Conservation (phyloP, 2,329 filamentous ascomycete genomes). For the Diplodia intermedia region DNA sequence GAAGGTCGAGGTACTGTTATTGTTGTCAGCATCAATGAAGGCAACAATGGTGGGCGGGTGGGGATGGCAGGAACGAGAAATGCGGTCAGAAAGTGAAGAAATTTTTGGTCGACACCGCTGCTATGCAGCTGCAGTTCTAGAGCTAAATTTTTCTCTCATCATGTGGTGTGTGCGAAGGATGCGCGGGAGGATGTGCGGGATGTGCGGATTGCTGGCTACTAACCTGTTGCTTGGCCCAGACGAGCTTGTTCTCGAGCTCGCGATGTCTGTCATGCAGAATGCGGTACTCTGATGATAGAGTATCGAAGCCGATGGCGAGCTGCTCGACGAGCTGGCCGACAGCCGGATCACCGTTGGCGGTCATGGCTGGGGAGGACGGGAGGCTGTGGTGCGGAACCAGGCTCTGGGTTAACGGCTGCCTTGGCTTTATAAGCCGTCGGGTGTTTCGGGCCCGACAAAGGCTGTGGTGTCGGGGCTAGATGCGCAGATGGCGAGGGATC, state of each 20-base stretch:
- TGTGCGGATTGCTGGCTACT: conserved; percentile 35
- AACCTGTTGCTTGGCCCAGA: conserved; percentile 59
- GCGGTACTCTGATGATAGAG: conserved; percentile 56
- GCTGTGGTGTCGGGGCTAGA: conserved; percentile 26
- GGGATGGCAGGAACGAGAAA: background rate
- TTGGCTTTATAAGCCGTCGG: conserved; percentile 32
- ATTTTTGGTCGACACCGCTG: conserved; percentile 51
- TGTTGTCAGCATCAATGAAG: conserved; percentile 5
- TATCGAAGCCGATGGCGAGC: conserved; percentile 56
- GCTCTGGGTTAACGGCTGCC: conserved; percentile 19
- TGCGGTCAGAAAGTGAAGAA: conserved; percentile 46
- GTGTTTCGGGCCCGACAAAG: conserved; percentile 24
- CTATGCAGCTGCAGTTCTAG: conserved; percentile 59
- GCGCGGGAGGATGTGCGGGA: background rate
- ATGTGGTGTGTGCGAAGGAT: conserved; percentile 38
- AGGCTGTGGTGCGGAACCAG: conserved; percentile 11
- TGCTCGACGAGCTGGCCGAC: conserved; percentile 49
- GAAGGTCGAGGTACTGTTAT: conserved; percentile 48
- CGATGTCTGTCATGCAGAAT: conserved; percentile 53
- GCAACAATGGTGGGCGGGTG: conserved; percentile 33
- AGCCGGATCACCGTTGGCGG: conserved; percentile 31
- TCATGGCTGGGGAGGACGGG: conserved; percentile 19
- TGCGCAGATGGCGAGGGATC: conserved; percentile 25
- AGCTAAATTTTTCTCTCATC: conserved; percentile 57
- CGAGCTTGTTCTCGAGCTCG: conserved; percentile 56